Conservation (phyloP, 2,329 filamentous ascomycete genomes). For the Exophiala bonariae region DNA sequence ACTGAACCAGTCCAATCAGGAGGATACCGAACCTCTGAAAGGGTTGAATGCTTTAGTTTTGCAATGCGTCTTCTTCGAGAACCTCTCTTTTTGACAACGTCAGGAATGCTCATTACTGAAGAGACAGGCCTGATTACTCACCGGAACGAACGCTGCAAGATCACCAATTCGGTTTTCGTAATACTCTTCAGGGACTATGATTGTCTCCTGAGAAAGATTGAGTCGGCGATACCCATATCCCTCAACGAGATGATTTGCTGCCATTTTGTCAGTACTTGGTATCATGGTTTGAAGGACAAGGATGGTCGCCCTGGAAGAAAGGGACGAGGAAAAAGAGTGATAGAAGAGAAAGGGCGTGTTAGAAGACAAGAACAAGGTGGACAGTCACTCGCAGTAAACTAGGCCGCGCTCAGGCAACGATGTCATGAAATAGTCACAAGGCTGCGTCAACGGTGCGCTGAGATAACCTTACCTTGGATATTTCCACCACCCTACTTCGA, state of each 20-base stretch:
- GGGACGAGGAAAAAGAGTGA: background rate
- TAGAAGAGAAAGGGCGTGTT: background rate
- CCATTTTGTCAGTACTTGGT: slow-evolving; percentile 3
- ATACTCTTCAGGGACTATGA: slow-evolving; percentile 9
- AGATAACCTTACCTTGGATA: slow-evolving; percentile 11
- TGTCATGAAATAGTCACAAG: slow-evolving; percentile 3
- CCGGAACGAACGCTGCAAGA: slow-evolving; percentile 8
- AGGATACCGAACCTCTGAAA: too few species aligned
- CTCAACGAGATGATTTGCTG: background rate
- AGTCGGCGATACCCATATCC: slow-evolving; percentile 4
- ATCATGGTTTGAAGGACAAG: too few species aligned
- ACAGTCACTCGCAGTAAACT: too few species aligned
- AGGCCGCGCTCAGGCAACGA: slow-evolving; percentile 7
- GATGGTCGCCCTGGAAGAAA: background rate
- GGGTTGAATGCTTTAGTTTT: background rate
- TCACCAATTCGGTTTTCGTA: slow-evolving; percentile 10
- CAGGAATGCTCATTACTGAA: background rate
- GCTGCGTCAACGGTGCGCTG: too few species aligned
- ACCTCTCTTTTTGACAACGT: background rate
- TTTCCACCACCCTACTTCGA: too few species aligned
- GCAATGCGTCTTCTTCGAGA: background rate
- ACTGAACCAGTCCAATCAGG: background rate
- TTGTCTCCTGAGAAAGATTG: background rate
- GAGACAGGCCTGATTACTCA: slow-evolving; percentile 2
- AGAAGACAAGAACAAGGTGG: too few species aligned